phyloP scores from a whole-genome alignment of 2,329 filamentous ascomycete genomes.

The Trichoderma sp. region DNA sequence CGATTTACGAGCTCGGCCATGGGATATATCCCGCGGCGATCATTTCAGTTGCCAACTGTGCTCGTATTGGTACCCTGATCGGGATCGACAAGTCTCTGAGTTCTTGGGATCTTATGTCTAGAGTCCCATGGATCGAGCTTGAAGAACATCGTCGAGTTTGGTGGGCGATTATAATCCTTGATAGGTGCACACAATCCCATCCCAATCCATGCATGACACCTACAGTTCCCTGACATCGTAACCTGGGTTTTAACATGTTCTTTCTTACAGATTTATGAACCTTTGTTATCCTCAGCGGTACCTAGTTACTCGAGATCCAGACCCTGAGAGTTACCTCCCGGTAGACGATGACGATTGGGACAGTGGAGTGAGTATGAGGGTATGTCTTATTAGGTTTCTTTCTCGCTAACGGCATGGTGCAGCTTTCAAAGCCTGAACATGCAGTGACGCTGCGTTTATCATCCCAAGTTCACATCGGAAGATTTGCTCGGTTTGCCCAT shows the following conservation, averaged over 20 bases:
- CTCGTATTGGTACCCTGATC: not conserved
- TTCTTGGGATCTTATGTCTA: not conserved
- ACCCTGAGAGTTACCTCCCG: slow-evolving; percentile 18
- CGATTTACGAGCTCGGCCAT: slow-evolving; percentile 1
- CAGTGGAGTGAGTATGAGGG: not conserved
- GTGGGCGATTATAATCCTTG: slow-evolving; percentile 1
- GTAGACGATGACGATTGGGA: slow-evolving; percentile 16
- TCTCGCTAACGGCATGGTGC: not conserved
- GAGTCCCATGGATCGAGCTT: not conserved
- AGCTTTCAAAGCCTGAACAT: not conserved
- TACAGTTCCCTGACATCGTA: not conserved
- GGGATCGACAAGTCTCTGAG: not conserved
- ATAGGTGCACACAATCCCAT: not conserved
- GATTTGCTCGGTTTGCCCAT: not conserved
- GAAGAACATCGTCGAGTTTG: slow-evolving; percentile 5
- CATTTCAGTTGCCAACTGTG: not conserved
- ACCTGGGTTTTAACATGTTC: not conserved
- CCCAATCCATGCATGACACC: not conserved
- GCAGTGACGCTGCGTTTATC: not conserved
- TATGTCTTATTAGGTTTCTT: not conserved
- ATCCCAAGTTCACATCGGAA: not conserved
- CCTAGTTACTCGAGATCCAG: slow-evolving; percentile 15
- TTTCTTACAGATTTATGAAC: slow-evolving; percentile 14
- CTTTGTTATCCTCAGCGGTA: slow-evolving; percentile 6
- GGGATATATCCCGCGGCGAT: slow-evolving; percentile 3